Conservation (phyloP, 176 grass and related monocot genomes). For the Typha latifolia region DNA sequence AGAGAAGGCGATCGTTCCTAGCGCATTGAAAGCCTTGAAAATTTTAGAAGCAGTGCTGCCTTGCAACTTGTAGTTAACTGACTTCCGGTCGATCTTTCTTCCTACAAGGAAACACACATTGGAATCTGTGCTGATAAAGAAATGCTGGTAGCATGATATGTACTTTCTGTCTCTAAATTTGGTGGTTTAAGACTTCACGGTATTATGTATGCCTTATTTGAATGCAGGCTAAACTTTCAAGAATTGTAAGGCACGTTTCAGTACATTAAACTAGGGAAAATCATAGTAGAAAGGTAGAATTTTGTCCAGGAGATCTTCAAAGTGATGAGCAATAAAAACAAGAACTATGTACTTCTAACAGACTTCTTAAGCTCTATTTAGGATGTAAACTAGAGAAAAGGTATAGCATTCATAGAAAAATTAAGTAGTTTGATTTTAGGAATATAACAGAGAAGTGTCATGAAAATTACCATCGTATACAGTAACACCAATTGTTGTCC, state of each 20-base stretch:
- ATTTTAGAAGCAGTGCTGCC: conserved; percentile 38
- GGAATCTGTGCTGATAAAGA: not conserved
- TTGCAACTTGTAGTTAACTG: conserved; percentile 39
- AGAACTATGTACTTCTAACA: no score
- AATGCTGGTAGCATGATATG: not conserved
- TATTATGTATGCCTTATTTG: no score
- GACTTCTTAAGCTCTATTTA: no score
- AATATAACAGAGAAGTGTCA: conserved; percentile 1
- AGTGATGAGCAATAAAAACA: no score
- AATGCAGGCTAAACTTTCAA: no score
- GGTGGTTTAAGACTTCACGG: not conserved
- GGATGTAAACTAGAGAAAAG: no score
- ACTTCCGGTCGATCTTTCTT: conserved; percentile 27
- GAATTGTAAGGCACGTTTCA: no score
- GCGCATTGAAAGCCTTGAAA: conserved; percentile 54
- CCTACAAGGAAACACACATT: conserved; percentile 26
- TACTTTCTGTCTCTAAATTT: not conserved
- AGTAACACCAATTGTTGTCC: conserved; percentile 45
- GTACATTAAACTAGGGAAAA: no score
- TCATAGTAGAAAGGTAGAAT: no score
- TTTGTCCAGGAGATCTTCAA: no score
- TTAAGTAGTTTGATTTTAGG: not conserved
- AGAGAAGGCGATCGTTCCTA: conserved; percentile 76
- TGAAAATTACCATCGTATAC: conserved; percentile 51
- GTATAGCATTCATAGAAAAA: not conserved